Evolutionary conservation across 2,329 filamentous ascomycete genomes (phyloP).

Genomic region (Phialophora tarda): DNA sequence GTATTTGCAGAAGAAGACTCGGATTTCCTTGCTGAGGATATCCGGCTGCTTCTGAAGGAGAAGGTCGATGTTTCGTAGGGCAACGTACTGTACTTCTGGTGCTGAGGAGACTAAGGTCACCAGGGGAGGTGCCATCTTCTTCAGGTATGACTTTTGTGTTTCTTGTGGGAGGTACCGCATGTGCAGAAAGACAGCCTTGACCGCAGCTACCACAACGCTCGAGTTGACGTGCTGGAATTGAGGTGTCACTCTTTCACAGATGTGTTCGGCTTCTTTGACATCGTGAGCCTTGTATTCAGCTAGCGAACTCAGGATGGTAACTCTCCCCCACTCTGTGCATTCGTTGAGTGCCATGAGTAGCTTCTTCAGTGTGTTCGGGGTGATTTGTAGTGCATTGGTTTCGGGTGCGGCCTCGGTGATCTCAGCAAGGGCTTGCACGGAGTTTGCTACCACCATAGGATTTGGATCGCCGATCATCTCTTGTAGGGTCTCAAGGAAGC

Average conservation of each 20-base stretch:
- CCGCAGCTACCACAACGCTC: slow-evolving; percentile 93
- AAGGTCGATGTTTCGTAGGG: slow-evolving; percentile 92
- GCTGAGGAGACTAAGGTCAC: slow-evolving; percentile 95
- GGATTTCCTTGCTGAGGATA: slow-evolving; percentile 94
- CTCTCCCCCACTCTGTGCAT: slow-evolving; percentile 97
- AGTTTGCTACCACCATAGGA: slow-evolving; percentile 98
- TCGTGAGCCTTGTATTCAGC: slow-evolving; percentile 87
- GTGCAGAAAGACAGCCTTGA: slow-evolving; percentile 96
- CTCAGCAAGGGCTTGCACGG: slow-evolving; percentile 89
- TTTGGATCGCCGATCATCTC: slow-evolving; percentile 97
- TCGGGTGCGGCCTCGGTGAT: slow-evolving; percentile 90
- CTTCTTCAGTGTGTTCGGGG: slow-evolving; percentile 84
- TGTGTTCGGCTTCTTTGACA: slow-evolving; percentile 95
- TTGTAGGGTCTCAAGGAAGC: slow-evolving; percentile 90
- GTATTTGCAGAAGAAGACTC: slow-evolving; percentile 99
- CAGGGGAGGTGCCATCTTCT: slow-evolving; percentile 97
- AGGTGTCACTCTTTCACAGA: slow-evolving; percentile 92
- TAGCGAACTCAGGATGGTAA: slow-evolving; percentile 88
- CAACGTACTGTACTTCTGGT: slow-evolving; percentile 97
- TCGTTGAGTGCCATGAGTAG: slow-evolving; percentile 95
- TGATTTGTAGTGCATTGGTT: slow-evolving; percentile 83
- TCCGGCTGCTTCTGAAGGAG: slow-evolving; percentile 94
- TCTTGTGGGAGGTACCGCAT: slow-evolving; percentile 85
- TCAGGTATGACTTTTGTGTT: slow-evolving; percentile 81
- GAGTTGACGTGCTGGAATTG: slow-evolving; percentile 99